Percentiles rank a stretch among this genome's conserved stretches.
These are phyloP conservation scores for Fusarium vanettenii DNA, from an alignment of 2,329 filamentous ascomycete species.

Conservation along the genomic window DNA sequence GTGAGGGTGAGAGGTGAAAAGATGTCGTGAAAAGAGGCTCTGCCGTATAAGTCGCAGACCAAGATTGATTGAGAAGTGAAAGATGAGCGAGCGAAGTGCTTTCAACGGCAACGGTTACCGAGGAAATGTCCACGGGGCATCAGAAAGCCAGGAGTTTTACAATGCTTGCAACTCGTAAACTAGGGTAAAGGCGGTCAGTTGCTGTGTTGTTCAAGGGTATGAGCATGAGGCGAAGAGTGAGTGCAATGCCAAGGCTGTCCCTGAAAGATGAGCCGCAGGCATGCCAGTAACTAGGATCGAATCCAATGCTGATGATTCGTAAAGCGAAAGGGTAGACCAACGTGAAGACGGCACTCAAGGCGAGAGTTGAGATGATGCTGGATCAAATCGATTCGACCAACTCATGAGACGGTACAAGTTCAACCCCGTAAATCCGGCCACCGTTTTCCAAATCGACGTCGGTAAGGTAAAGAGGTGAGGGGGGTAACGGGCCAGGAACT, in stretches of 20 bases:
- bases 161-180: background rate
- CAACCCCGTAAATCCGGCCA: conserved; percentile 17
- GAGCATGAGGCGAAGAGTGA: background rate
- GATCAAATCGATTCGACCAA: conserved; percentile 6
- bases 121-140: background rate
- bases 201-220: background rate
- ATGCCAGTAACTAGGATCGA: background rate
- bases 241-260: background rate
- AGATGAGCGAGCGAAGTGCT: conserved; percentile 14
- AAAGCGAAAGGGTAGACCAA: conserved; percentile 24
- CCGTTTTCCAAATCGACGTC: conserved; percentile 24
- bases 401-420: conserved; percentile 2
- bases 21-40: conserved; percentile 6
- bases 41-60: conserved; percentile 25
- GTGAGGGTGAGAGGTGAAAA: conserved; percentile 2
- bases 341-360: conserved; percentile 28
- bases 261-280: background rate
- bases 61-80: conserved; percentile 4
- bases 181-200: conserved; percentile 20
- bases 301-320: background rate
- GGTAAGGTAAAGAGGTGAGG: background rate
- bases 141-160: background rate
- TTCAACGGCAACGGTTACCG: background rate
- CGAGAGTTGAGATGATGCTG: conserved; percentile 6
- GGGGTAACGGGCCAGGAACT: conserved; percentile 40